phyloP scores from a whole-genome alignment of 441 rosid species.

The Breynia disticha region DNA sequence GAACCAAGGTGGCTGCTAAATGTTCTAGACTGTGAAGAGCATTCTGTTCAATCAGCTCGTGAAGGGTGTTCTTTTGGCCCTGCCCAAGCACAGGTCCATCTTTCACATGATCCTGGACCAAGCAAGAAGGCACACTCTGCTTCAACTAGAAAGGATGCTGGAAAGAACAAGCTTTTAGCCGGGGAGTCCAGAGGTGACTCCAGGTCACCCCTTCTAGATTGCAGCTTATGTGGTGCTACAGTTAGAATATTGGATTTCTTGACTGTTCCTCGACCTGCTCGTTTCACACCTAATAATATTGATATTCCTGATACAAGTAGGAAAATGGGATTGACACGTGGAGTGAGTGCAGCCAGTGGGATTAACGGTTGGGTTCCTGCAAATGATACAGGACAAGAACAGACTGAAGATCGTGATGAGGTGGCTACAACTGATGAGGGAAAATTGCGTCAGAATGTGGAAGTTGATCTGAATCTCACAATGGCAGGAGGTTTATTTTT shows the following conservation, averaged over 20 bases:
- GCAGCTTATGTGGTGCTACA: conserved; percentile 96
- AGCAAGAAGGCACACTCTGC: conserved; percentile 71
- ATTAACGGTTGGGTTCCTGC: conserved; percentile 89
- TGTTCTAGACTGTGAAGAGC: conserved; percentile 98
- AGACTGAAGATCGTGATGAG: conserved; percentile 75
- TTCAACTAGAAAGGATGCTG: conserved; percentile 62
- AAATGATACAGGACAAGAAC: conserved; percentile 81
- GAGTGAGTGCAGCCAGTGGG: conserved; percentile 98
- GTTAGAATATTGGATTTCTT: conserved; percentile 84
- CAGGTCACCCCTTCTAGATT: conserved; percentile 81
- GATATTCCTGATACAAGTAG: conserved; percentile 82
- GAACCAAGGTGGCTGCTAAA: conserved; percentile 96
- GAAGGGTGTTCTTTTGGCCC: conserved; percentile 79
- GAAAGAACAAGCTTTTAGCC: conserved; percentile 54
- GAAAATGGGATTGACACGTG: conserved; percentile 75
- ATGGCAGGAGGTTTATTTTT: conserved; percentile 77
- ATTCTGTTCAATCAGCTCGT: conserved; percentile 97
- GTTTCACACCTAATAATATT: conserved; percentile 50
- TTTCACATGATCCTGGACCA: conserved; percentile 54
- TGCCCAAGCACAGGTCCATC: conserved; percentile 43
- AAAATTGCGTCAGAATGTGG: conserved; percentile 39
- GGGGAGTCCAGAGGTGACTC: conserved; percentile 69
- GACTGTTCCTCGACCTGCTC: conserved; percentile 73
- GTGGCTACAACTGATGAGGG: conserved; percentile 80
- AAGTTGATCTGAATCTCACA: conserved; percentile 68